Evolutionary conservation across 768 basidiomycete genomes (phyloP), one percentile per base, ranked within the genome.

Genomic region (Mycena kentingensis): DNA sequence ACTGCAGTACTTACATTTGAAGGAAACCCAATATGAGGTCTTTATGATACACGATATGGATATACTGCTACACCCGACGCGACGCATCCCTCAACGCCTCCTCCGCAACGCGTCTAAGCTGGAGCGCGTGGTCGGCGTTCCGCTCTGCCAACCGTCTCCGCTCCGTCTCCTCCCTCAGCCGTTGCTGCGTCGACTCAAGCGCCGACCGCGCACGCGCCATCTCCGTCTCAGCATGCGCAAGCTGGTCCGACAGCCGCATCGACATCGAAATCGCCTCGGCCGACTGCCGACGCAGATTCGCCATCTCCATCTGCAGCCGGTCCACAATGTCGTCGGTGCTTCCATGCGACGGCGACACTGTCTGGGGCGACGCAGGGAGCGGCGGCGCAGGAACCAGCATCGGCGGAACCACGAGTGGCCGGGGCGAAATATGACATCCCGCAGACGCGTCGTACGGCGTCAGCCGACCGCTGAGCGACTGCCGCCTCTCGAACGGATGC

Each of bases 261-360:
- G 85, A 85, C 25, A 82, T 75, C 5, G 81, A 81, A 50, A 85
- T 77, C 5, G 87, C 84, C 55, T 89, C 85, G 19, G 84, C 77
- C 16, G 86, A 80, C 64, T 88, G 85, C 49, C 81, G 77, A 41
- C 85, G 80, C 49, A 90, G 71, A 32, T 67, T 77, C 8, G 76
- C 77, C 63, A 88, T 77, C 68, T 91, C 87, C 60, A 78, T 76
- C 62, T 83, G 79, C 70, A 89, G 76, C 37, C 78, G 80, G 49
- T 88, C 84, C 48, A 89, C 68, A 4, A 77, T 66, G 43, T 73
- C 72, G 49, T 79, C 73, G 16, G 70, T 55, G 25, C 59, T 60
- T 52, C 71, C 68, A 6, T 39, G 41, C n/a, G 46, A 29, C 18
- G 45, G 52, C 12, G 45, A 15, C 7, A 27, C 45, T 8, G 28